Conservation (phyloP, 1,139 yeast genomes). For the Yamadazyma spencermartinsiae region DNA sequence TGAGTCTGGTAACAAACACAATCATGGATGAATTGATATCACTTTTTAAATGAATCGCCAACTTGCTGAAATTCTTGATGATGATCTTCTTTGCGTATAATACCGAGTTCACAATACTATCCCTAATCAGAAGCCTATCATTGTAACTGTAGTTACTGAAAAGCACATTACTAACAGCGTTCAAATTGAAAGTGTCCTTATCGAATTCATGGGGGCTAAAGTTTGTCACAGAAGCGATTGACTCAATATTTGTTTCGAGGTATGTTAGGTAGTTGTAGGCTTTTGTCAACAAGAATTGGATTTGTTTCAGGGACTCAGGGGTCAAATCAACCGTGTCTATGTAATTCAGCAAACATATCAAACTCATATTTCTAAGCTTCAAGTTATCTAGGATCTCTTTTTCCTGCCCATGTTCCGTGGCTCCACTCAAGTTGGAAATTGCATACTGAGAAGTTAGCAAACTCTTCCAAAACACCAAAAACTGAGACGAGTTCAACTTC, state of each 20-base stretch:
- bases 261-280: conserved; percentile 44
- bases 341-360: conserved; percentile 43
- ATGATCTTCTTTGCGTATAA: conserved; percentile 37
- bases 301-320: conserved; percentile 45
- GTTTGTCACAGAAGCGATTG: conserved; percentile 35
- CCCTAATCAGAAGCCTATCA: conserved; percentile 26
- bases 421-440: conserved; percentile 27
- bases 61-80: conserved; percentile 32
- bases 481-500: conserved; percentile 71
- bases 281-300: conserved; percentile 44
- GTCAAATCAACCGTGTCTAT: conserved; percentile 39
- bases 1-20: conserved; percentile 38
- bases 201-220: conserved; percentile 30
- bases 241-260: conserved; percentile 41
- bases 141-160: conserved; percentile 28
- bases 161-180: conserved; percentile 30
- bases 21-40: conserved; percentile 46
- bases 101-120: conserved; percentile 32
- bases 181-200: conserved; percentile 32
- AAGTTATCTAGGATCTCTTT: conserved; percentile 39
- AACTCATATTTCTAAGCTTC: conserved; percentile 40
- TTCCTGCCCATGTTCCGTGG: conserved; percentile 24
- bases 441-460: conserved; percentile 59
- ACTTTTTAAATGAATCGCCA: conserved; percentile 31
- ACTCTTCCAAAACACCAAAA: conserved; percentile 78